These are phyloP conservation scores for Dactylonectria estremocensis DNA, from an alignment of 2,329 filamentous ascomycete species.

Conservation along the genomic window DNA sequence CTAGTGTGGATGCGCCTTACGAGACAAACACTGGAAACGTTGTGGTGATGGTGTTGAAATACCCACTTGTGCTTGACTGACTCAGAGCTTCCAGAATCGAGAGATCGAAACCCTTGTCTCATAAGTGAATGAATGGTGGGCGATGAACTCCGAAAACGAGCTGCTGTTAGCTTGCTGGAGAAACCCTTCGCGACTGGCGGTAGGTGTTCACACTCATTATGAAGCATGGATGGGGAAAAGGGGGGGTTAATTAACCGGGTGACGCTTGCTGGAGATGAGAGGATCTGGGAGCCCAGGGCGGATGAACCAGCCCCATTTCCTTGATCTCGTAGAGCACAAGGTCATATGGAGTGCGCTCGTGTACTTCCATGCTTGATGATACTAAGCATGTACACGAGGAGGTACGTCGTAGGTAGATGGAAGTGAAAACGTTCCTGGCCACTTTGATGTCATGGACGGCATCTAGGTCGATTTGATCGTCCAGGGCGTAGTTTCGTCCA, in stretches of 20 bases:
- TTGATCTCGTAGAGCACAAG: not conserved
- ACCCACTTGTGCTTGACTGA: not conserved
- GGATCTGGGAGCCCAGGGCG: slow-evolving; percentile 8
- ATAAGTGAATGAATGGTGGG: not conserved
- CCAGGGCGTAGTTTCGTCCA: not conserved
- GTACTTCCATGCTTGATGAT: too few species aligned
- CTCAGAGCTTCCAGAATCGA: not conserved
- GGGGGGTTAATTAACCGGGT: slow-evolving; percentile 1
- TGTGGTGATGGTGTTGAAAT: not conserved
- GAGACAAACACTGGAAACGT: not conserved
- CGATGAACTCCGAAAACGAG: not conserved
- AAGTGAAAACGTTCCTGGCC: not conserved
- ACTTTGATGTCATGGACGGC: not conserved
- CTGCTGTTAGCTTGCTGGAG: not conserved
- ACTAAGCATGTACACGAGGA: too few species aligned
- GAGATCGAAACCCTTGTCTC: not conserved
- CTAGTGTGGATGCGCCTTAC: too few species aligned
- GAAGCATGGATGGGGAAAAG: not conserved
- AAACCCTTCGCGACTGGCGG: not conserved
- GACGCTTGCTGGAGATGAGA: slow-evolving; percentile 14
- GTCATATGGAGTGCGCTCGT: too few species aligned
- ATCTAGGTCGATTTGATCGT: not conserved
- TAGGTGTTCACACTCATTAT: too few species aligned
- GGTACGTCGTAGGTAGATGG: not conserved
- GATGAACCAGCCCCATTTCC: slow-evolving; percentile 6